These are phyloP conservation scores for Monosporascus sp. DNA, from an alignment of 2,329 filamentous ascomycete species.

Conservation along the genomic window DNA sequence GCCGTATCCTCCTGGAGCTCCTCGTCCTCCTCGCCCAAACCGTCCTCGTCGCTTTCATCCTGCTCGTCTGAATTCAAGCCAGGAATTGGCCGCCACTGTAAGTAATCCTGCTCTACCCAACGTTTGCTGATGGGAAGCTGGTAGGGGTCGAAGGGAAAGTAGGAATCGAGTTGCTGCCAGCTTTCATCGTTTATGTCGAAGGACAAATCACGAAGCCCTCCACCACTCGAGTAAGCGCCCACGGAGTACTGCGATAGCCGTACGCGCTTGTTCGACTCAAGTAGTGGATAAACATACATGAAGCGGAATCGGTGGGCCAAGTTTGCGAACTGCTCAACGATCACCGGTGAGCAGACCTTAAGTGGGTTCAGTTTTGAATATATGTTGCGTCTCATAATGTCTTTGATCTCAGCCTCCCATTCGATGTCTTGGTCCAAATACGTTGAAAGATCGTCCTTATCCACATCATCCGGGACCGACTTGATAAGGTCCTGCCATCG, in stretches of 20 bases:
- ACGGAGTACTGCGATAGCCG: constrained; percentile 67
- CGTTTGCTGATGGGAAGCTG: constrained; percentile 78
- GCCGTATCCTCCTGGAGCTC: constrained; percentile 45
- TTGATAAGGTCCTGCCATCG: constrained; percentile 86
- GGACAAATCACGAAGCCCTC: constrained; percentile 48
- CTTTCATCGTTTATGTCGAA: constrained; percentile 61
- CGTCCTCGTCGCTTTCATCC: constrained; percentile 48
- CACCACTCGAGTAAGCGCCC: constrained; percentile 49
- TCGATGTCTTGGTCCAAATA: constrained; percentile 66
- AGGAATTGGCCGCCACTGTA: constrained; percentile 71
- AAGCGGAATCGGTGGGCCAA: constrained; percentile 81
- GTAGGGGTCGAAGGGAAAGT: constrained; percentile 97
- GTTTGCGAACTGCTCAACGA: constrained; percentile 87
- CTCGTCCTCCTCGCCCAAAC: constrained; percentile 38
- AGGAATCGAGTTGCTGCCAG: constrained; percentile 81
- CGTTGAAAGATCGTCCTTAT: constrained; percentile 54
- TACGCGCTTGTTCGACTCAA: constrained; percentile 89
- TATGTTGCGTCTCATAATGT: constrained; percentile 70
- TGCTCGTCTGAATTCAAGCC: constrained; percentile 56
- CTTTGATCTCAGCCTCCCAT: constrained; percentile 71
- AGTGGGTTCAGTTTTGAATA: constrained; percentile 89
- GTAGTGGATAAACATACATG: constrained; percentile 80
- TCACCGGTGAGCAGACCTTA: constrained; percentile 85
- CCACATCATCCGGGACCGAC: constrained; percentile 53
- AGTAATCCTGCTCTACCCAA: constrained; percentile 83